Evolutionary conservation across 768 basidiomycete species (phyloP).

Genomic region (Holtermannia corniformis): DNA sequence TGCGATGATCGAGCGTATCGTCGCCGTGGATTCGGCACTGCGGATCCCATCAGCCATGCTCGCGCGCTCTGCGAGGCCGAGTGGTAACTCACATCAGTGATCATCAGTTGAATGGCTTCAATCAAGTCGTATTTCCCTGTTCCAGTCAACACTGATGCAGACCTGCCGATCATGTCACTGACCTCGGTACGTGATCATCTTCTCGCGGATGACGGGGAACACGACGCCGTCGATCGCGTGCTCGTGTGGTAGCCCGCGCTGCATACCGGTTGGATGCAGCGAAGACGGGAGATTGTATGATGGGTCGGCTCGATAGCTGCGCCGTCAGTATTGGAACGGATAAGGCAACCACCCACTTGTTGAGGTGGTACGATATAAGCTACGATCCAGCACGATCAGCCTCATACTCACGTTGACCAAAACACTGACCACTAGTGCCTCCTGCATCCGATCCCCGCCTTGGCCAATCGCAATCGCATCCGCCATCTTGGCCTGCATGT

Average conservation of each 20-base stretch:
- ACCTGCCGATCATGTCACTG: conserved; percentile 20
- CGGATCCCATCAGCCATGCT: background rate
- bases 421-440: conserved; percentile 7
- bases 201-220: conserved; percentile 79
- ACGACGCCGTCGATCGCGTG: conserved; percentile 83
- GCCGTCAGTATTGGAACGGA: background rate
- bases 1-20: conserved; percentile 76
- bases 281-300: conserved; percentile 81
- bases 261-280: conserved; percentile 75
- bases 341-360: conserved; percentile 57
- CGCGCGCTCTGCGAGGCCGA: background rate
- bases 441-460: conserved; percentile 9
- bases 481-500: background rate
- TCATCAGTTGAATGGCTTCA: conserved; percentile 67
- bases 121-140: conserved; percentile 46
- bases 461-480: background rate
- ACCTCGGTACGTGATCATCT: conserved; percentile 83
- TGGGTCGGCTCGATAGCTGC: conserved; percentile 50
- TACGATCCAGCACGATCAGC: conserved; percentile 24
- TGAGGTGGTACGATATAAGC: conserved; percentile 68
- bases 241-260: conserved; percentile 79
- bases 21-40: conserved; percentile 63
- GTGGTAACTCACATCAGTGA: conserved; percentile 48
- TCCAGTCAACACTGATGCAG: background rate
- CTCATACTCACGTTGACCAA: conserved; percentile 10